Evolutionary conservation across 179 eudicot genomes (phyloP), one percentile per base, ranked within the genome.

Genomic region (Actinidia arguta): DNA sequence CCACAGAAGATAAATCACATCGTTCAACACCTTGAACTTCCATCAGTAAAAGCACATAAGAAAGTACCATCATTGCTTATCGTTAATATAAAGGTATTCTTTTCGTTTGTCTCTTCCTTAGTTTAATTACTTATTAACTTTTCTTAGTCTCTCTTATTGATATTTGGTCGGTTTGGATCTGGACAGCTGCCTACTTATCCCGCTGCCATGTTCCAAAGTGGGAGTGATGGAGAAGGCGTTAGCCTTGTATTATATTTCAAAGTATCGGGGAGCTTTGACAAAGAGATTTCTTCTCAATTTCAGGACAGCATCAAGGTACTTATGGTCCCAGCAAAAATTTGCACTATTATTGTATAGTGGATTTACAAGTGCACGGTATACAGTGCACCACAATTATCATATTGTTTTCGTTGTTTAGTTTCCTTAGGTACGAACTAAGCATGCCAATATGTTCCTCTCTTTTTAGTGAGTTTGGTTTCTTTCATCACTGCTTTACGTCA

Each of bases 191-290:
- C 98, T 61, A 90, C 94, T 52, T 94, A 95, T 89, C 91, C 96
- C 42, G 85, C 98, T 59, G 82, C 96, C 27, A 90, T 95, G 91
- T 95, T 95, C 84, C 85, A 87, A 44, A 92, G 98, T 52, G 98
- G 94, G 47, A 64, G 85, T 64, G 94, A 95, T 66, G 98, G 98
- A 68, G 98, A 95, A 81, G 98, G 98, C 80, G 82, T 95, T 88
- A 92, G 92, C 86, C 96, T 95, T 81, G 98, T 95, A 20, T 83
- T 95, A 13, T 95, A 94, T 82, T 95, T 94, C 82, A 94, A 87
- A 86, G 91, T 94, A 83, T 88, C 92, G 39, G 96, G 94, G 83
- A 87, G 54, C 82, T 91, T 82, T 77, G 95, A 91, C 82, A 90
- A 85, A 73, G 93, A 94, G 3, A 73, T 88, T 42, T 89, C 98